Evolutionary conservation across 352 stramenopile genomes (phyloP).

Genomic region (Pythium vanterpoolii): DNA sequence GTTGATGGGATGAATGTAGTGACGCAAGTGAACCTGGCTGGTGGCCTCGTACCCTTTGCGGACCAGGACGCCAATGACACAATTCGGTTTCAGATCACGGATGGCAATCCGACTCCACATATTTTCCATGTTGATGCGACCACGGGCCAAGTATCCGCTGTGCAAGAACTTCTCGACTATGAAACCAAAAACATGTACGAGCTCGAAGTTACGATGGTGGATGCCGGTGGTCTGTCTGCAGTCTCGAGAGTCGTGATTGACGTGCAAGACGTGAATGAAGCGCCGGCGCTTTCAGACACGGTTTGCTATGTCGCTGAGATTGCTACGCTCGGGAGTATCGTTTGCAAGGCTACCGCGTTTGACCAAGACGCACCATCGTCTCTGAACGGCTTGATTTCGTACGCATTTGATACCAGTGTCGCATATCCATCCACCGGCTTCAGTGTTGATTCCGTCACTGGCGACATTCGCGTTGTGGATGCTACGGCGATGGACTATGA

Average conservation of each 20-base stretch:
- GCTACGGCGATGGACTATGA: slow-evolving; percentile 20
- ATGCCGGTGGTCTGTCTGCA: slow-evolving; percentile 11
- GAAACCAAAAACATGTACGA: slow-evolving; percentile 15
- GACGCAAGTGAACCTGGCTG: slow-evolving; percentile 4
- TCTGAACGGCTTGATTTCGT: slow-evolving; percentile 15
- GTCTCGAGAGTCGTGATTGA: slow-evolving; percentile 8
- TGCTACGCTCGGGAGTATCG: neutral
- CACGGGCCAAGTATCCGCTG: slow-evolving; percentile 11
- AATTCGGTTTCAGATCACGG: slow-evolving; percentile 11
- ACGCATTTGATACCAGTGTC: neutral
- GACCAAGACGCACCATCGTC: slow-evolving; percentile 17
- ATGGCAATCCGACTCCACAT: slow-evolving; percentile 12
- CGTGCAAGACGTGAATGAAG: slow-evolving; percentile 25
- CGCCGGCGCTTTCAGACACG: slow-evolving; percentile 6
- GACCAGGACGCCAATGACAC: slow-evolving; percentile 22
- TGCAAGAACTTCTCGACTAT: slow-evolving; percentile 22
- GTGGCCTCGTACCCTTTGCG: slow-evolving; percentile 2
- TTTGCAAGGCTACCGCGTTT: slow-evolving; percentile 17
- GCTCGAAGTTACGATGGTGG: slow-evolving; percentile 12
- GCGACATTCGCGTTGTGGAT: slow-evolving; percentile 4
- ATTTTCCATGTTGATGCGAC: slow-evolving; percentile 17
- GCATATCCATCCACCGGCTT: too few relatives aligned
- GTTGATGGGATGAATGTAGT: slow-evolving; percentile 17
- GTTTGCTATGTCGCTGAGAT: slow-evolving; percentile 22
- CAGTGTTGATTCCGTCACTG: slow-evolving; percentile 19